phyloP scores from a whole-genome alignment of 2,329 filamentous ascomycete genomes.

The Colletotrichum higginsianum region DNA sequence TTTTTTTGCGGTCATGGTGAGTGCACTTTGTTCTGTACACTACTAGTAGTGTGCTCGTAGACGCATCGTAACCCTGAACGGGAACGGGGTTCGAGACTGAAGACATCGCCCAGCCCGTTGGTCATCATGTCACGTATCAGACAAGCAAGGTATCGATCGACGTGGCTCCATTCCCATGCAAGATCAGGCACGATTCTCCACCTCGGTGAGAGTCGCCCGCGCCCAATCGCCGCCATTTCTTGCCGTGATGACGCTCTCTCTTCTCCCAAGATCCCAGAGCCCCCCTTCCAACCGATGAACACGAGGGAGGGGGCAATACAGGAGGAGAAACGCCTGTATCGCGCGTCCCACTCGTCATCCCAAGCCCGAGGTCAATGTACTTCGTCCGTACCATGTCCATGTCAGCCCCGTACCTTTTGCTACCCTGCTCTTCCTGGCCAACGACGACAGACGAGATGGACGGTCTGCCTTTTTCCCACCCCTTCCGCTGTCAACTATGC shows the following conservation, averaged over 20 bases:
- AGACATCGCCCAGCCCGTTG: not conserved
- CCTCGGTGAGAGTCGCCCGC: constrained; percentile 31
- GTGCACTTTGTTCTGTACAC: no score
- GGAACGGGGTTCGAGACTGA: not conserved
- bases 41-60: no score
- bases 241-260: no score
- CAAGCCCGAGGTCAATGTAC: not conserved
- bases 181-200: constrained; percentile 41
- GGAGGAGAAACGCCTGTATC: not conserved
- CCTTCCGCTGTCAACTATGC: not conserved
- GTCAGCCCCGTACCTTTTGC: not conserved
- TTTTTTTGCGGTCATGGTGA: no score
- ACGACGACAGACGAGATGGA: not conserved
- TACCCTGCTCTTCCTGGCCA: not conserved
- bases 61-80: no score
- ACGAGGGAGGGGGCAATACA: constrained; percentile 8
- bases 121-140: constrained; percentile 4
- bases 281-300: constrained; percentile 14
- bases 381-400: not conserved
- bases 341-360: not conserved
- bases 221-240: constrained; percentile 19
- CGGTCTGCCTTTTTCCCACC: not conserved
- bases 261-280: no score
- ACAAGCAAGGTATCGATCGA: not conserved
- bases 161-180: constrained; percentile 28